Evolutionary conservation across 345 rosid genomes (phyloP), one percentile per base, ranked within the genome.

Genomic region (Brassica rapa): DNA sequence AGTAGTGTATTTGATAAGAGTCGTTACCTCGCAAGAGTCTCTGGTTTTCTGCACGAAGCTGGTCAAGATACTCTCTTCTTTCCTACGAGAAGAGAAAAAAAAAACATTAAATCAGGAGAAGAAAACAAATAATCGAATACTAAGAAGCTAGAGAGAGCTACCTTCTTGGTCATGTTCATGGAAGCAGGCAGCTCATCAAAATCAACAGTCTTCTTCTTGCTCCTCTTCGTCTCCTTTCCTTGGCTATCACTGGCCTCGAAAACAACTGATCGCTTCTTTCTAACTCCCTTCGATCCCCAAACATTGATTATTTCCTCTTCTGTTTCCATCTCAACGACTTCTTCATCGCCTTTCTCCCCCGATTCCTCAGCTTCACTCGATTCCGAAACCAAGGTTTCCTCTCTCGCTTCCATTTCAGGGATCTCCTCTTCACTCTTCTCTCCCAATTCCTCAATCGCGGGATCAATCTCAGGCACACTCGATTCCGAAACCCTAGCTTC

Each of bases 31-130:
- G 90, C 73, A 92, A 78, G 62, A 94, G 83, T 80, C 93, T 92
- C 88, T 94, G 97, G 43, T 93, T 89, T 81, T 91, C 97, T 35
- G 86, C 87, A 53, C 86, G 92, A 33, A 91, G 92, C 77, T 91
- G 88, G 72, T 80, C 80, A 43, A 90, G 85, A 49, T 81, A 77
- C n/a, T 83, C 84, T 80, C 88, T 89, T 81, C 95, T 86, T 80
- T 89, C 93, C 97, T 92, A 70, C n/a, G n/a, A 27, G 4, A 27
- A 27, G 29, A 27, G 23, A 61, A 69, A 6, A 49, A 24, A 74
- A 69, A 3, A 62, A 62, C 9, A 75, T 27, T 21, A 5, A 69
- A 35, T 68, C 62, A n/a, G 24, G 30, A 73, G 67, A 15, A 16
- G 2, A 2, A 65, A 41, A 72, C 46, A 56, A 24, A 43, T 2